phyloP scores from a whole-genome alignment of 345 rosid species.

The Hibiscus syriacus region DNA sequence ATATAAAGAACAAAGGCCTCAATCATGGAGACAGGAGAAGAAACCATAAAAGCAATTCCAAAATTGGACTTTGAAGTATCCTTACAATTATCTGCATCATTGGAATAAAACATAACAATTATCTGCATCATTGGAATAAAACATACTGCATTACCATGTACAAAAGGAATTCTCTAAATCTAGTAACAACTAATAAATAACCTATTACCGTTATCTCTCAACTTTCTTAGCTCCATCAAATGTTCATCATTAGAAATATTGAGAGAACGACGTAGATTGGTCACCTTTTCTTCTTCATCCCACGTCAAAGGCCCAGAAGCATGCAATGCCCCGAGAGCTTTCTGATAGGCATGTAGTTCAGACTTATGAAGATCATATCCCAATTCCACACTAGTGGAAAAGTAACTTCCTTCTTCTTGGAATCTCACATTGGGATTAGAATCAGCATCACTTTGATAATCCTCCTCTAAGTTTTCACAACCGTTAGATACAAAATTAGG shows the following conservation, averaged over 20 bases:
- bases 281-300: constrained; percentile 73
- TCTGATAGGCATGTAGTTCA: constrained; percentile 54
- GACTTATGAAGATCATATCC: constrained; percentile 46
- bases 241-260: constrained; percentile 74
- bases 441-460: constrained; percentile 41
- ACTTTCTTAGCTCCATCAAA: constrained; percentile 57
- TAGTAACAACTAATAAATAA: neutral
- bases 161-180: neutral
- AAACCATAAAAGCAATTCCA: neutral
- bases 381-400: constrained; percentile 28
- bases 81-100: neutral
- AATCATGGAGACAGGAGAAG: neutral
- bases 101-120: neutral
- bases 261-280: constrained; percentile 62
- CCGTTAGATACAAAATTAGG: constrained; percentile 19
- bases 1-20: neutral
- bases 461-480: constrained; percentile 26
- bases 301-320: constrained; percentile 68
- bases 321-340: constrained; percentile 41
- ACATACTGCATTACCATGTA: neutral
- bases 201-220: constrained; percentile 16
- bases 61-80: neutral
- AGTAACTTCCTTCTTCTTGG: constrained; percentile 19
- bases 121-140: neutral
- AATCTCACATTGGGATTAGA: constrained; percentile 21